A percentile compares a stretch with the other conserved stretches of the same genome.
Conservation (phyloP, 78 protist species). For the Dictyostelium citrinum region DNA sequence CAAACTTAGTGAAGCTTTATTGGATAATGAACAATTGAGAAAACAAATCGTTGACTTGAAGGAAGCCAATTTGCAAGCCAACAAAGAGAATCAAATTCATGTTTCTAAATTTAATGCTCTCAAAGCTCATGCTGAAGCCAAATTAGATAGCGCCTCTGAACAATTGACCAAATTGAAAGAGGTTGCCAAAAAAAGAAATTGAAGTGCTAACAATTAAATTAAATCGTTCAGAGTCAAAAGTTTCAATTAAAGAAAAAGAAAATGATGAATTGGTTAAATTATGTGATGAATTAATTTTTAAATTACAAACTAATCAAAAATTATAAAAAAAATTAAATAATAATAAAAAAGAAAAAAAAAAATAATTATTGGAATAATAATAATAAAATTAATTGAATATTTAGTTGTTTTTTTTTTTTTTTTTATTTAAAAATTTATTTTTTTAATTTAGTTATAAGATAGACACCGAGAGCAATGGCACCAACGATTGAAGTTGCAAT, state of each 20-base stretch:
- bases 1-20: constrained; percentile 26
- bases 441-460: background rate
- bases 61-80: constrained; percentile 5
- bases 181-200: constrained; percentile 63
- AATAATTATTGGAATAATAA: no score
- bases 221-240: constrained; percentile 24
- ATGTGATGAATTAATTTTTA: constrained; percentile 61
- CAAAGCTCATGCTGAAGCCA: constrained; percentile 71
- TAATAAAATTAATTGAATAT: background rate
- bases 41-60: constrained; percentile 31
- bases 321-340: background rate
- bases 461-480: background rate
- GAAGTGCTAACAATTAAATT: constrained; percentile 62
- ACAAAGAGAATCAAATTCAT: constrained; percentile 43
- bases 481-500: background rate
- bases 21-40: constrained; percentile 49
- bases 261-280: constrained; percentile 44
- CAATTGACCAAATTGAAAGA: constrained; percentile 44
- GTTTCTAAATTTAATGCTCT: constrained; percentile 47
- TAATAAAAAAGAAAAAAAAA: background rate
- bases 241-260: constrained; percentile 33
- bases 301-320: constrained; percentile 28
- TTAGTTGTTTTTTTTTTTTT: background rate
- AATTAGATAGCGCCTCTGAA: constrained; percentile 57
- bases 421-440: background rate